Evolutionary conservation across 1,284 basidiomycete genomes (phyloP).

Genomic region (Irpex rosettiformis): DNA sequence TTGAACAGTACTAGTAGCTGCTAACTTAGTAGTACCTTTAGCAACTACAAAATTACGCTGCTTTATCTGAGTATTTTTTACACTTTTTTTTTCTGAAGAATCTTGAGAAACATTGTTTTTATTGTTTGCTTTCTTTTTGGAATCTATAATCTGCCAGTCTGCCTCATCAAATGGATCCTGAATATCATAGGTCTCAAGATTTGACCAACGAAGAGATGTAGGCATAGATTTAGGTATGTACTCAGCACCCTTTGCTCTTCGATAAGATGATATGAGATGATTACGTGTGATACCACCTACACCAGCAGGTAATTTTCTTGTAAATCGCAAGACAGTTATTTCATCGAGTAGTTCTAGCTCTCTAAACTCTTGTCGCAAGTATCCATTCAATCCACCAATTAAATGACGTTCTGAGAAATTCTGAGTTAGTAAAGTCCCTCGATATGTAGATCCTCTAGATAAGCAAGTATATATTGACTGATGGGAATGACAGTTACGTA

Average conservation of each 20-base stretch:
- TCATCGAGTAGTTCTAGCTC: constrained; percentile 32
- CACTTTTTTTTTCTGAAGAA: neutral
- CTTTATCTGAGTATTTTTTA: neutral
- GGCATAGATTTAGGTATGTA: neutral
- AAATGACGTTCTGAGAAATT: constrained; percentile 25
- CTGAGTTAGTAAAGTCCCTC: constrained; percentile 31
- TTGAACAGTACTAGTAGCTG: neutral
- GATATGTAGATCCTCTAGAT: constrained; percentile 9
- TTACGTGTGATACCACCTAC: constrained; percentile 18
- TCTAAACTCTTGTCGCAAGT: constrained; percentile 29
- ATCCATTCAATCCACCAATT: constrained; percentile 14
- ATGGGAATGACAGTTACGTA: constrained; percentile 10
- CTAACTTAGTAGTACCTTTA: neutral
- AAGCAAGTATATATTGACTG: too few species aligned
- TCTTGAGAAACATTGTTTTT: neutral
- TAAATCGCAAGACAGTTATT: constrained; percentile 26
- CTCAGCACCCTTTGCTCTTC: neutral
- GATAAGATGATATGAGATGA: constrained; percentile 15
- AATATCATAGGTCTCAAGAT: neutral
- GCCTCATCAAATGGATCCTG: neutral
- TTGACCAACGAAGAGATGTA: neutral
- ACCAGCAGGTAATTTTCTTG: constrained; percentile 17
- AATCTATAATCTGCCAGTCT: neutral
- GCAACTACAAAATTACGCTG: neutral
- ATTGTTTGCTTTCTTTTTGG: neutral